Base-by-base conservation (phyloP, 1,284 basidiomycete genomes). In the Hortiboletus rubellus region DNA sequence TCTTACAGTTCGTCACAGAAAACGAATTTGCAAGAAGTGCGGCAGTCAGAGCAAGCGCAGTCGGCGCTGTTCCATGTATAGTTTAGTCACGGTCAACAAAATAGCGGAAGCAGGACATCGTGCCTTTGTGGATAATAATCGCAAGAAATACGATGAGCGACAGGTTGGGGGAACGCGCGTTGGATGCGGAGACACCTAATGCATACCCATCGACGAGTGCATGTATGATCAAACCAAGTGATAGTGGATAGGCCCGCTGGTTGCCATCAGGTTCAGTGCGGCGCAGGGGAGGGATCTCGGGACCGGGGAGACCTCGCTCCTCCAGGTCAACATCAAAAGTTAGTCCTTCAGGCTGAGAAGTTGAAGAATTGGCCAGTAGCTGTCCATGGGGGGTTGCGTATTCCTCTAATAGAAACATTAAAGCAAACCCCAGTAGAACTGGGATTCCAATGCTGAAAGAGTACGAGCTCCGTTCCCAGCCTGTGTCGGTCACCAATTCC, bases 161-260 rank as follows among this genome's bases (percentile, higher is more conserved):
- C 34, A 96, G 68, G 43, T 72, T 72, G 46, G 58, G 45, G 1
- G 76, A 76, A 36, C 73, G 77, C 7, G 74, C 64, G 27, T 74
- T 65, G n/a, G 86, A 72, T 30, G 82, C 81, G 3, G 89, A 87
- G 5, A 93, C 90, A 31, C 94, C 95, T 46, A 98, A 76, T 2
- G 93, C 93, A 55, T 96, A 85, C 2, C 95, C 95, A 72, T 98
- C 95, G 0, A 94, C 91, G 34, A 94, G 78, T 3, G 88, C 91
- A 69, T 97, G 95, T 40, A 94, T 83, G 38, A 92, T 81, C 45
- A 97, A 76, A 0, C 94, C 95, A 7, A 96, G 72, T 0, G 93
- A 93, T 40, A 95, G 79, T 45, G 91, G 84, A 58, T 90, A 81
- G 14, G 83, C 84, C 36, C 61, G 68, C 37, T 44, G 64, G 73